Evolutionary conservation across 345 rosid species (phyloP), one percentile per base, ranked within the genome.

Genomic region (Capsella bursapastoris): DNA sequence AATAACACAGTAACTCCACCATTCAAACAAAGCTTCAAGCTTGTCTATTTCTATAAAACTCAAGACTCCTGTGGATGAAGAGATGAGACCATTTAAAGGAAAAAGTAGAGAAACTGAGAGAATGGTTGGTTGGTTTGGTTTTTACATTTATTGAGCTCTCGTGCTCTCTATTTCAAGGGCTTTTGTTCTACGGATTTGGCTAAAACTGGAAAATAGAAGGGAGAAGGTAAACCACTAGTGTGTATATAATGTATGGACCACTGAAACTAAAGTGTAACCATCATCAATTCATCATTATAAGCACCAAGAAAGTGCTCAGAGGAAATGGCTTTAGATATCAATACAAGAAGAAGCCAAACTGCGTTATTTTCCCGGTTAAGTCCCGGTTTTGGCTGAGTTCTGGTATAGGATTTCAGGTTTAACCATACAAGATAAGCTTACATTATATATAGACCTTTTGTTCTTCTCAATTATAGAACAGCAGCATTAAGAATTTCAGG

Each of bases 221-320:
- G 79, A 34, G 74, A 76, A 61, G 71, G 75, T 69, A 55, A 69
- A 16, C 56, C 35, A 74, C 53, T 74, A 57, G 60, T 57, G 77
- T 64, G 48, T 47, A 15, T 59, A 15, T 48, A 5, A 37, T 47
- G 50, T 66, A 62, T 62, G 79, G 75, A 69, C 75, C 79, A 68
- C 57, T 75, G 35, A 56, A 50, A 43, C 34, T 43, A 4, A 56
- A 56, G 31, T 29, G 34, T 58, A 50, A 10, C 10, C n/a, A 62
- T 50, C 53, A 66, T 65, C 32, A 57, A 38, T 57, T 66, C 29
- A 68, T 68, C 68, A 51, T 53, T 74, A 60, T 60, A 60, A 43
- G 38, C 44, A 68, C 48, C 64, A 75, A 68, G 57, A 75, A 60
- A 68, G 69, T 68, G 4, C 69, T 60, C 49, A 41, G 68, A 60